These are phyloP conservation scores for Coprinellus micaceus DNA, from an alignment of 768 basidiomycete species.

Conservation along the genomic window DNA sequence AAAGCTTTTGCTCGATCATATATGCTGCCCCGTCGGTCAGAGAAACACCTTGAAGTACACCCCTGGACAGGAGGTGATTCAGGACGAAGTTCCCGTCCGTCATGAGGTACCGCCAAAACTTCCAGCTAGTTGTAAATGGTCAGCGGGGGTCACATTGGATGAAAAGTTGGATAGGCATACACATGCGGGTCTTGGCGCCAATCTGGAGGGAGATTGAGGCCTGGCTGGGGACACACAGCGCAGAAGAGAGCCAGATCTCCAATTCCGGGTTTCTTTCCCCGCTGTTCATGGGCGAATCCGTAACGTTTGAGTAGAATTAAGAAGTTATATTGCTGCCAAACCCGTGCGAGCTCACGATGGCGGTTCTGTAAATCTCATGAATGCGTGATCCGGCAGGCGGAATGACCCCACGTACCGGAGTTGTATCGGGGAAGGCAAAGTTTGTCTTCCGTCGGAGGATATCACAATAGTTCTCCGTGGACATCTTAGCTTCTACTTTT, in stretches of 20 bases:
- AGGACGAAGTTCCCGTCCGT: conserved; percentile 2
- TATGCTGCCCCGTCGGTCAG: not conserved
- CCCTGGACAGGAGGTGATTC: not conserved
- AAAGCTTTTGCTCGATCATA: not conserved
- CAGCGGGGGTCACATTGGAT: too few species aligned
- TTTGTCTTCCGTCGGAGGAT: not conserved
- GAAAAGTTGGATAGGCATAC: too few species aligned
- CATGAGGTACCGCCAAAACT: not conserved
- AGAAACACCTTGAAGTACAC: not conserved
- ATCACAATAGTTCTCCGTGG: not conserved
- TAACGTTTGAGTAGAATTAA: conserved; percentile 13
- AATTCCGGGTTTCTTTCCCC: conserved; percentile 1
- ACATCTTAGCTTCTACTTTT: not conserved
- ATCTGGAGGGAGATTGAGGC: conserved; percentile 19
- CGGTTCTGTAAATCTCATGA: not conserved
- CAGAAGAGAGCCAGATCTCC: conserved; percentile 14
- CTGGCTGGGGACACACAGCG: conserved; percentile 24
- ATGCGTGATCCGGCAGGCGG: too few species aligned
- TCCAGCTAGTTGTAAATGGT: too few species aligned
- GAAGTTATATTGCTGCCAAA: not conserved
- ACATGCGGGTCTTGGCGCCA: too few species aligned
- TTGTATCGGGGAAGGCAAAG: not conserved
- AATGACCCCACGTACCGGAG: too few species aligned
- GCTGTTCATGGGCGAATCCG: conserved; percentile 14
- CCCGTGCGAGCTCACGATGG: not conserved